Evolutionary conservation across 2,329 filamentous ascomycete species (phyloP).

Genomic region (Clonostachys sp.): DNA sequence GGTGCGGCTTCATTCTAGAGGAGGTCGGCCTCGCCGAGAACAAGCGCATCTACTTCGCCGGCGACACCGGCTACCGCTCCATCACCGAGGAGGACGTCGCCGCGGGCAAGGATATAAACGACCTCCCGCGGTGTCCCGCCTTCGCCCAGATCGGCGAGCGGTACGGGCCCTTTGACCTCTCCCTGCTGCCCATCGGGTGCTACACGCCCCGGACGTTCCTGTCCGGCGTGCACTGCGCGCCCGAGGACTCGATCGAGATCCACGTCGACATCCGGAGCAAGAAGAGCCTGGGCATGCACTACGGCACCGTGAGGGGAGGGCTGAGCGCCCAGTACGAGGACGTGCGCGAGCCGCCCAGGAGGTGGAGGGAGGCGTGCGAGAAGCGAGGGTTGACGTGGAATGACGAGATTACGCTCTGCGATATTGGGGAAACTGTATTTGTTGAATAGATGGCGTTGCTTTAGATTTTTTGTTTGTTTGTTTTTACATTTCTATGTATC

Average conservation of each 20-base stretch:
- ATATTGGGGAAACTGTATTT: conserved; percentile 62
- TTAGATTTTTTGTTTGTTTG: too few relatives aligned
- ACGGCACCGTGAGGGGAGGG: conserved; percentile 49
- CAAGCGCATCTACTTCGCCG: conserved; percentile 72
- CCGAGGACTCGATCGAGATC: conserved; percentile 77
- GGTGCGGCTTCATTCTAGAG: conserved; percentile 76
- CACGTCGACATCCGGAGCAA: conserved; percentile 73
- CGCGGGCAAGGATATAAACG: conserved; percentile 47
- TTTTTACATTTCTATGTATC: too few relatives aligned
- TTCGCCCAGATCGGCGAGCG: conserved; percentile 73
- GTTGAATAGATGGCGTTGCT: too few relatives aligned
- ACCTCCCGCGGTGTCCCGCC: conserved; percentile 67
- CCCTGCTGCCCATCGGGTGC: conserved; percentile 81
- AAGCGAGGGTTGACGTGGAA: conserved; percentile 58
- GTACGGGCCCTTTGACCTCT: conserved; percentile 77
- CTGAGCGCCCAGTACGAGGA: conserved; percentile 78
- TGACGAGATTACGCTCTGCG: conserved; percentile 70
- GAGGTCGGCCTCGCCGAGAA: conserved; percentile 41
- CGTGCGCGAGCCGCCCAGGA: conserved; percentile 68
- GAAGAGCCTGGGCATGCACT: conserved; percentile 75
- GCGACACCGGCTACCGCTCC: conserved; percentile 76
- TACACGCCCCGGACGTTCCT: conserved; percentile 69
- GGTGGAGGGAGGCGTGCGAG: conserved; percentile 64
- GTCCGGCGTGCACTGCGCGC: conserved; percentile 74
- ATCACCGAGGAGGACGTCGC: conserved; percentile 43